A percentile compares a stretch with the other conserved stretches of the same genome.
Evolutionary conservation across 2,329 filamentous ascomycete genomes (phyloP).

Genomic region (Lecanicillium sp.): DNA sequence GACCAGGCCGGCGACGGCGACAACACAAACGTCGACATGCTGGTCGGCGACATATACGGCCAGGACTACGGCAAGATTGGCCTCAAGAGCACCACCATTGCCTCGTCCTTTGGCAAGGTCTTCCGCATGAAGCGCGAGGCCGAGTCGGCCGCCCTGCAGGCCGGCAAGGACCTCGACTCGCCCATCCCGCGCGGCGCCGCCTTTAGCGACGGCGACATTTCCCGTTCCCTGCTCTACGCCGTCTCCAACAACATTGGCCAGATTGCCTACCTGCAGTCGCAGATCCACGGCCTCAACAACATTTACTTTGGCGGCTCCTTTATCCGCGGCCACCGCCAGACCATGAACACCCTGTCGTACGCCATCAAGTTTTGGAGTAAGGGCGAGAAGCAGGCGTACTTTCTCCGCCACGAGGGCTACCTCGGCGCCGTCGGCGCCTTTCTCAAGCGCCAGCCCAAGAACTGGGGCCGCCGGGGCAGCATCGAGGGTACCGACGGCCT

Average conservation of each 20-base stretch:
- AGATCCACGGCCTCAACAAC: conserved; percentile 82
- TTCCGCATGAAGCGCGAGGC: conserved; percentile 86
- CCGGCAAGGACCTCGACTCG: conserved; percentile 33
- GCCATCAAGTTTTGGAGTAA: conserved; percentile 98
- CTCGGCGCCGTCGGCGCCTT: conserved; percentile 92
- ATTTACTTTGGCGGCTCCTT: conserved; percentile 98
- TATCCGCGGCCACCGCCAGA: conserved; percentile 91
- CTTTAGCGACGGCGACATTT: conserved; percentile 80
- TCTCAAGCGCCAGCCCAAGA: conserved; percentile 78
- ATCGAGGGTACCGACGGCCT: conserved; percentile 64
- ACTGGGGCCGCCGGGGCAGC: conserved; percentile 83
- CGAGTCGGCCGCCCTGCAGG: conserved; percentile 70
- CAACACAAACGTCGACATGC: conserved; percentile 88
- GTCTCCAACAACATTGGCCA: conserved; percentile 98
- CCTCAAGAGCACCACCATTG: conserved; percentile 90
- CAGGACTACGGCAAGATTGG: conserved; percentile 95
- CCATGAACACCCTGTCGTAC: conserved; percentile 94
- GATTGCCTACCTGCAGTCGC: conserved; percentile 93
- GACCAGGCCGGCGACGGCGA: conserved; percentile 85
- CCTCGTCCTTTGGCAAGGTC: conserved; percentile 93
- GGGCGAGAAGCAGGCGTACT: conserved; percentile 90
- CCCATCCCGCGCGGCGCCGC: conserved; percentile 27
- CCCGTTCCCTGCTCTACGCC: conserved; percentile 83
- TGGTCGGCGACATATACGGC: conserved; percentile 97
- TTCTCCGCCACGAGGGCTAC: conserved; percentile 91